Percentiles rank a stretch among this genome's conserved stretches.
Conservation (phyloP, 2,329 filamentous ascomycete species). For the Fusarium sp. region DNA sequence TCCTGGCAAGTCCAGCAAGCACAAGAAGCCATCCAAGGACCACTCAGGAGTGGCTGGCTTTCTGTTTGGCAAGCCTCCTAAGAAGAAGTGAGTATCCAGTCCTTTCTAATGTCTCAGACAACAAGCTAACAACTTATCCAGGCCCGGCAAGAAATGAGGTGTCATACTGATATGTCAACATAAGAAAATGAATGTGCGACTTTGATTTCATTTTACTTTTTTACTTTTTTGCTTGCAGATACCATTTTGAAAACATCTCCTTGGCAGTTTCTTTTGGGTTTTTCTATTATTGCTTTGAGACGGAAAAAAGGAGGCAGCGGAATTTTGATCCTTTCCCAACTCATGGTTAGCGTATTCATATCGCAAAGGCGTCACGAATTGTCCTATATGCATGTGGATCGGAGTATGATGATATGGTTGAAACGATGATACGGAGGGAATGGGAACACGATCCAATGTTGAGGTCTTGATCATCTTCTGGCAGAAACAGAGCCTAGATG, state of each 20-base stretch:
- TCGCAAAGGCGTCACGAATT: conserved; percentile 43
- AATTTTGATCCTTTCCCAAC: conserved; percentile 36
- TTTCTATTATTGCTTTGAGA: conserved; percentile 18
- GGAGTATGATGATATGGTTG: conserved; percentile 48
- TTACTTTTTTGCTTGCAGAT: conserved; percentile 45
- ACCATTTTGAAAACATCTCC: conserved; percentile 40
- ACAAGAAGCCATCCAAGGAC: conserved; percentile 40
- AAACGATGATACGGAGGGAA: conserved; percentile 37
- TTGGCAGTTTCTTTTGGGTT: conserved; percentile 23
- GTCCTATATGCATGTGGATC: conserved; percentile 47
- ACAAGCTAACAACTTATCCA: conserved; percentile 17
- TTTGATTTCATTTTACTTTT: conserved; percentile 32
- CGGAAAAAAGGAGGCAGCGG: conserved; percentile 31
- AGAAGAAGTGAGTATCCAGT: conserved; percentile 49
- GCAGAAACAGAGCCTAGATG: conserved; percentile 12
- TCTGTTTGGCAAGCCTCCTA: conserved; percentile 47
- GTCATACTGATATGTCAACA: conserved; percentile 6
- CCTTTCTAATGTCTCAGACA: background rate
- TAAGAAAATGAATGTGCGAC: conserved; percentile 41
- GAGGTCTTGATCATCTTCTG: conserved; percentile 9
- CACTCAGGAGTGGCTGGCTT: conserved; percentile 42
- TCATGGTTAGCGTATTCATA: conserved; percentile 44
- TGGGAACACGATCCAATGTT: conserved; percentile 44
- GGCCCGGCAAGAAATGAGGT: conserved; percentile 44
- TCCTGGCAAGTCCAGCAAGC: conserved; percentile 35